Percentiles rank a stretch among this genome's conserved stretches.
Evolutionary conservation across 495 filamentous ascomycete species (phyloP).

Genomic region (Daldinia concentrica): DNA sequence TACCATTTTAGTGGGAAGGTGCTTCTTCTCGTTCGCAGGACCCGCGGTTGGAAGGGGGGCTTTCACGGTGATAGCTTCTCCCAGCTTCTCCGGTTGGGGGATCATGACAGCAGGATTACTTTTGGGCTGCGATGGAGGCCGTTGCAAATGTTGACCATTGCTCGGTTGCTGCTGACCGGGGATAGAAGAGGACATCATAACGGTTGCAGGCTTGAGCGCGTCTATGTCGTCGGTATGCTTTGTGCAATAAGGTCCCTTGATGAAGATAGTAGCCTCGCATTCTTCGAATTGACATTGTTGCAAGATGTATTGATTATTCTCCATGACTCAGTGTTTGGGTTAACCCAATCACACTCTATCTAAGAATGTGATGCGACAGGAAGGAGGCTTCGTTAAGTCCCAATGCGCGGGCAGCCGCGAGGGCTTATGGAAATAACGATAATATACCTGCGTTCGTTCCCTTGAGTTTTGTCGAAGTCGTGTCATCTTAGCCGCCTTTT

Average conservation of each 20-base stretch:
- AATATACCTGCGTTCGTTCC: constrained; percentile 17
- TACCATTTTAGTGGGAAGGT: constrained; percentile 34
- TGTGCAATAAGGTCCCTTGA: constrained; percentile 29
- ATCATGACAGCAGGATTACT: constrained; percentile 5
- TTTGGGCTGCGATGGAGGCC: not conserved
- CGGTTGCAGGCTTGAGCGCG: not conserved
- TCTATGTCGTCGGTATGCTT: constrained; percentile 4
- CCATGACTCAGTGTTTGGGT: constrained; percentile 17
- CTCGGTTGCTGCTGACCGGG: not conserved
- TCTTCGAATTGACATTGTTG: constrained; percentile 31
- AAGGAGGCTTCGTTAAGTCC: constrained; percentile 25
- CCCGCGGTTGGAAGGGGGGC: not conserved
- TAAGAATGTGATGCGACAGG: not conserved
- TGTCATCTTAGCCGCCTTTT: constrained; percentile 39
- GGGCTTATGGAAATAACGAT: constrained; percentile 19
- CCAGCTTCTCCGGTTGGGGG: constrained; percentile 12
- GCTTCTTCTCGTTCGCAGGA: constrained; percentile 31
- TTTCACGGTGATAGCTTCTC: constrained; percentile 39
- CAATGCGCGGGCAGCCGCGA: constrained; percentile 18
- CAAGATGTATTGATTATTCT: constrained; percentile 9
- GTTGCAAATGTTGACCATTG: not conserved
- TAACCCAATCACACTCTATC: constrained; percentile 10
- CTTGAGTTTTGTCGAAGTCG: constrained; percentile 25
- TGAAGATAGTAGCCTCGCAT: constrained; percentile 29
- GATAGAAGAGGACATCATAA: not conserved